Conservation (phyloP, 106 monocot genomes). For the Narthecium ossifragum region DNA sequence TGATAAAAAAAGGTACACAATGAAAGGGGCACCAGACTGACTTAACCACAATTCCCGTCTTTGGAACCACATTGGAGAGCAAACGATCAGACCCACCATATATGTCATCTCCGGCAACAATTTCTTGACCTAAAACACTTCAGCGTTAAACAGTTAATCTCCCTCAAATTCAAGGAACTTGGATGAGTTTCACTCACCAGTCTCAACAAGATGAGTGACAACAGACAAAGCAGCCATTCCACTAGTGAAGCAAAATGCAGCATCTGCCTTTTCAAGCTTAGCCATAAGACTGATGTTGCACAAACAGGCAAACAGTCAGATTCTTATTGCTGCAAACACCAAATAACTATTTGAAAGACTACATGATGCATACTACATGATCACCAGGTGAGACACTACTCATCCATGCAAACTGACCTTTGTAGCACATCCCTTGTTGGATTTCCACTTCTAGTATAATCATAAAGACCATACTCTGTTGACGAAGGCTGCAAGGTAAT, state of each 20-base stretch:
- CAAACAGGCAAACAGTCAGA: not conserved
- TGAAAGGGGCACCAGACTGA: slow-evolving; percentile 31
- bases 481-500: slow-evolving; percentile 67
- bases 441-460: slow-evolving; percentile 98
- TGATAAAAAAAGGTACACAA: too few relatives aligned
- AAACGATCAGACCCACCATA: slow-evolving; percentile 97
- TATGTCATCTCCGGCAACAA: slow-evolving; percentile 90
- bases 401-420: slow-evolving; percentile 39
- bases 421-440: slow-evolving; percentile 97
- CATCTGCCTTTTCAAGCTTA: slow-evolving; percentile 94
- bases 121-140: slow-evolving; percentile 64
- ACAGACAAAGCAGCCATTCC: slow-evolving; percentile 93
- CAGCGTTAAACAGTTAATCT: not conserved
- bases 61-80: slow-evolving; percentile 75
- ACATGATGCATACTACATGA: not conserved
- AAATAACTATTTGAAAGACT: not conserved
- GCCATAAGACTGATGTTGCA: slow-evolving; percentile 60
- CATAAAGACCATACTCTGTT: slow-evolving; percentile 83
- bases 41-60: slow-evolving; percentile 82
- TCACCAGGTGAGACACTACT: not conserved
- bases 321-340: not conserved
- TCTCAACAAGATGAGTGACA: slow-evolving; percentile 63
- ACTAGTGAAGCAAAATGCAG: slow-evolving; percentile 94
- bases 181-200: slow-evolving; percentile 33
- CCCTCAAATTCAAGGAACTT: not conserved